phyloP scores from a whole-genome alignment of 1,284 basidiomycete species.

The Rhodofomes roseus region DNA sequence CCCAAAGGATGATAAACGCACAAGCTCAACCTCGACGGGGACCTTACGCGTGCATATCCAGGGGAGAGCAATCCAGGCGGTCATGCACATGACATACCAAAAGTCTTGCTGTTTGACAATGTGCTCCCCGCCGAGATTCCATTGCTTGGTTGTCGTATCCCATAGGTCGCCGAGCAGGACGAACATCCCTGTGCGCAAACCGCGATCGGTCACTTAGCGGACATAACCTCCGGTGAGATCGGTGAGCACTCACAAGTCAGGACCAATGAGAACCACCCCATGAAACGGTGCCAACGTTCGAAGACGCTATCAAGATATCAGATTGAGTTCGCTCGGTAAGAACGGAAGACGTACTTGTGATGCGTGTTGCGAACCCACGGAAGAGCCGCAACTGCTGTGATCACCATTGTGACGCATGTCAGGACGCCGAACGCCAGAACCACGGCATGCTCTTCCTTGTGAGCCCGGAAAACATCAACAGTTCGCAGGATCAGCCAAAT shows the following conservation, averaged over 20 bases:
- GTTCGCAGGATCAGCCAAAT: slow-evolving; percentile 64
- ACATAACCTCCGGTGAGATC: background rate
- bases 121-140: slow-evolving; percentile 50
- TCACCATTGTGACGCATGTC: slow-evolving; percentile 49
- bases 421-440: slow-evolving; percentile 58
- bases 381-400: slow-evolving; percentile 58
- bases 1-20: slow-evolving; percentile 29
- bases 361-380: slow-evolving; percentile 74
- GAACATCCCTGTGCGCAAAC: slow-evolving; percentile 48
- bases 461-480: slow-evolving; percentile 47
- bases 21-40: slow-evolving; percentile 72
- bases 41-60: slow-evolving; percentile 76
- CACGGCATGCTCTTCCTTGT: slow-evolving; percentile 45
- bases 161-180: slow-evolving; percentile 64
- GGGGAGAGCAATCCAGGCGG: slow-evolving; percentile 67
- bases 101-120: slow-evolving; percentile 68
- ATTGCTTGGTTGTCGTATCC: slow-evolving; percentile 46
- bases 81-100: slow-evolving; percentile 73
- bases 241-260: slow-evolving; percentile 45
- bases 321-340: background rate
- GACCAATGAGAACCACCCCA: slow-evolving; percentile 65
- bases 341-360: slow-evolving; percentile 56
- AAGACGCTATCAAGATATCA: slow-evolving; percentile 45
- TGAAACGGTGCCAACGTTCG: slow-evolving; percentile 72
- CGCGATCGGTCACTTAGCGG: background rate